phyloP scores from a whole-genome alignment of 495 filamentous ascomycete species.

The Beverwykella pulmonaria region DNA sequence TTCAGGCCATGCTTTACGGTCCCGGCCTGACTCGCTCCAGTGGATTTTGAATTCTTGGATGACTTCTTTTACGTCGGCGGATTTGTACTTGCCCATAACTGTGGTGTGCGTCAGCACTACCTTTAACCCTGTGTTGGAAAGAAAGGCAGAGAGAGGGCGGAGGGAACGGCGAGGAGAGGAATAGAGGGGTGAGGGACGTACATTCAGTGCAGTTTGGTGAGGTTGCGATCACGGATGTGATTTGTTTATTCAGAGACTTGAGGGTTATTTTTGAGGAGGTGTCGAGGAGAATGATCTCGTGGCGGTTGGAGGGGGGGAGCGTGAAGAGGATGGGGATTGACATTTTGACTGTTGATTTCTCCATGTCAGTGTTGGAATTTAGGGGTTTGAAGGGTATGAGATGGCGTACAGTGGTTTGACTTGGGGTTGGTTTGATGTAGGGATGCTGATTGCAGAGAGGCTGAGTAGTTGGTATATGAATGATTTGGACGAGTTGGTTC shows the following conservation, averaged over 20 bases:
- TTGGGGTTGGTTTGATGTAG: background rate
- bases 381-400: too few relatives aligned
- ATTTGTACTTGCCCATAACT: slow-evolving; percentile 34
- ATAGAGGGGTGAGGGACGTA: slow-evolving; percentile 2
- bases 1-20: slow-evolving; percentile 30
- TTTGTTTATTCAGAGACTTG: slow-evolving; percentile 29
- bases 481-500: background rate
- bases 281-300: slow-evolving; percentile 33
- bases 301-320: slow-evolving; percentile 25
- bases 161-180: background rate
- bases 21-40: slow-evolving; percentile 20
- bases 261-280: slow-evolving; percentile 14
- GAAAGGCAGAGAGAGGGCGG: background rate
- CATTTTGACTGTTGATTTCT: too few relatives aligned
- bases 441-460: background rate
- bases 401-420: too few relatives aligned
- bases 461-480: background rate
- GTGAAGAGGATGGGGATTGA: slow-evolving; percentile 34
- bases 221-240: slow-evolving; percentile 12
- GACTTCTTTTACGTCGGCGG: background rate
- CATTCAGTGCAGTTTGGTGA: slow-evolving; percentile 30
- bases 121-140: too few relatives aligned
- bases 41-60: slow-evolving; percentile 23
- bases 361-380: too few relatives aligned
- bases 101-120: background rate